Evolutionary conservation across 176 grass and related monocot genomes (phyloP).

Genomic region (Urochloa ruziziensis): DNA sequence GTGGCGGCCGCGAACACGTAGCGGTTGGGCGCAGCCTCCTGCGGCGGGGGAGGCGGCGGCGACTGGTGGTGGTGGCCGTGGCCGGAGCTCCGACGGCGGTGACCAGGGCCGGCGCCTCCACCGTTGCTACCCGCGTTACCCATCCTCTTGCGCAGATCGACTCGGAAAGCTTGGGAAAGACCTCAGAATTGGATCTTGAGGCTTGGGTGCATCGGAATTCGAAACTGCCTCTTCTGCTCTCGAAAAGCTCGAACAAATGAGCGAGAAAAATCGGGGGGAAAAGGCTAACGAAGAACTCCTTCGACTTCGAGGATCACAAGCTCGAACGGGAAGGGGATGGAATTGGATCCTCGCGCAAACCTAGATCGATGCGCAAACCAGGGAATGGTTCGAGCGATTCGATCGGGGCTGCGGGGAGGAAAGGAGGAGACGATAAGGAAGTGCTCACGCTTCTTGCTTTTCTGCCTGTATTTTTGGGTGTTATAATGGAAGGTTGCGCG

Average conservation of each 20-base stretch:
- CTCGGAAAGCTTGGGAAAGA: neutral
- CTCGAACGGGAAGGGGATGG: neutral
- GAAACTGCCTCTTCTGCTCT: neutral
- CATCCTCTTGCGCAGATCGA: slow-evolving; percentile 40
- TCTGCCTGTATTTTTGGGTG: slow-evolving; percentile 35
- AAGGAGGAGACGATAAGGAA: slow-evolving; percentile 9
- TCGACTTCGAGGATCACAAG: neutral
- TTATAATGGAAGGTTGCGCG: slow-evolving; percentile 57
- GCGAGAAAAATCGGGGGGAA: neutral
- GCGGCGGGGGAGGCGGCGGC: slow-evolving; percentile 37
- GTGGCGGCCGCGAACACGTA: slow-evolving; percentile 95
- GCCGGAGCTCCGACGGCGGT: slow-evolving; percentile 65
- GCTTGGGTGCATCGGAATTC: slow-evolving; percentile 32
- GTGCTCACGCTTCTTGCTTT: slow-evolving; percentile 39
- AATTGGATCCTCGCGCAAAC: slow-evolving; percentile 27
- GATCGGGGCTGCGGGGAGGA: slow-evolving; percentile 13
- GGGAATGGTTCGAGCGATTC: slow-evolving; percentile 32
- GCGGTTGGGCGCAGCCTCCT: slow-evolving; percentile 56
- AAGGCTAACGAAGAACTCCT: neutral
- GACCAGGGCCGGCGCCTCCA: slow-evolving; percentile 51
- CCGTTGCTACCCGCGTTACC: slow-evolving; percentile 60
- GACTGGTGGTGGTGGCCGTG: slow-evolving; percentile 55
- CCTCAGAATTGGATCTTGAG: slow-evolving; percentile 34
- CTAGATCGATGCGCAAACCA: neutral
- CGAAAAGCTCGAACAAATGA: neutral